Evolutionary conservation across 2,329 filamentous ascomycete genomes (phyloP), one percentile per base, ranked within the genome.

Genomic region (Calonectria montana): DNA sequence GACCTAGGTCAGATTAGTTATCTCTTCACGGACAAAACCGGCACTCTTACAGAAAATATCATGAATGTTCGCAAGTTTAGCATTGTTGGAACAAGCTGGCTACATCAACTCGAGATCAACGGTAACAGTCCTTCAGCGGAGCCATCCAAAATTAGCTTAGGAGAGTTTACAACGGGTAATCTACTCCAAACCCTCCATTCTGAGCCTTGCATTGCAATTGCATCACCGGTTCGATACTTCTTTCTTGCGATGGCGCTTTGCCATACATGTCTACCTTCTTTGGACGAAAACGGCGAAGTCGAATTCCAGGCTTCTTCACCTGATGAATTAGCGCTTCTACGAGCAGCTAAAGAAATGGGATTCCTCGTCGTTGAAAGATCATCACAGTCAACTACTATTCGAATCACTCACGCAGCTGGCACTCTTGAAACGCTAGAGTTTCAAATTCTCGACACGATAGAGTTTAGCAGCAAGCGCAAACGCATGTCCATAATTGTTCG

Each of bases 51-150:
- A 1, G 95, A 98, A 78, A 98, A 98, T 76, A 88, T 95, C 16
- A 98, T 98, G 96, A 94, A 95, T 73, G 98, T 98, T 81, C 93
- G 96, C 50, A 98, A 97, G 81, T 89, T 98, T 83, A 97, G 94
- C 77, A 92, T 98, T 37, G 95, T 94, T 3, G 96, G 96, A 8
- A 95, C 94, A 0, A 93, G 95, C 1, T 98, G 96, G 95, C 86
- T 97, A 35, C 96, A 98, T 76, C 93, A 97, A 79, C 87, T 89
- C 71, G 94, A 97, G 79, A 82, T 96, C 1, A 62, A 81, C 86
- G 64, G 71, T 74, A 0, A 70, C 76, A 1, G 39, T 23, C 4
- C 76, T 78, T 6, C 13, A 23, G n/a, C 69, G 64, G 7, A 73
- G 78, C 23, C 65, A 27, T 1, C 70, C 72, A 29, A 72, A 73